Evolutionary conservation across 371 early-diverging fungal species (phyloP).

Genomic region (Syncephalastrum racemosum): DNA sequence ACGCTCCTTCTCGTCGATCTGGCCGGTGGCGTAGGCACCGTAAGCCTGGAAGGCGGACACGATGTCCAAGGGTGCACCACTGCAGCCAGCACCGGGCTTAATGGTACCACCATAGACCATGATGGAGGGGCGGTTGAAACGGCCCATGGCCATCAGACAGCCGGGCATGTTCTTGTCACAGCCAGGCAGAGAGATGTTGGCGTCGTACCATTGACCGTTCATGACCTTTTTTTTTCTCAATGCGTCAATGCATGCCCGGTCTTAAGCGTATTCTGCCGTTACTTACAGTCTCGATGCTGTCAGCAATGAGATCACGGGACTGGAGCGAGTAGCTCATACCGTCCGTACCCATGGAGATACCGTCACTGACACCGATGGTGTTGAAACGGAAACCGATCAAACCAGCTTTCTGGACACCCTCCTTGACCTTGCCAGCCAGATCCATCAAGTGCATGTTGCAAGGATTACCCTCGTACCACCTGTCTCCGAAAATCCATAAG

Average conservation of each 20-base stretch:
- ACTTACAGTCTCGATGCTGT: constrained; percentile 91
- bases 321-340: constrained; percentile 96
- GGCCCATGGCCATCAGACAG: constrained; percentile 88
- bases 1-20: constrained; percentile 84
- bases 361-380: constrained; percentile 95
- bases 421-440: constrained; percentile 82
- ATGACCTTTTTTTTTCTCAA: constrained; percentile 60
- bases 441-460: constrained; percentile 97
- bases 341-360: constrained; percentile 91
- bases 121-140: constrained; percentile 90
- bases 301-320: constrained; percentile 94
- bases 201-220: constrained; percentile 95
- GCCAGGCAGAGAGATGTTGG: constrained; percentile 46
- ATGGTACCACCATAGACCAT: constrained; percentile 90
- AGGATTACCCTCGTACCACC: constrained; percentile 85
- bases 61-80: constrained; percentile 79
- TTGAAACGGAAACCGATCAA: constrained; percentile 93
- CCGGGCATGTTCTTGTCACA: constrained; percentile 99
- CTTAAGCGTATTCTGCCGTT: neutral
- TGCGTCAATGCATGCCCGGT: neutral
- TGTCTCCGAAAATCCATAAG: constrained; percentile 7
- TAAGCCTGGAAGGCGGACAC: constrained; percentile 96
- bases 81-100: constrained; percentile 67
- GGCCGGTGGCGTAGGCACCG: constrained; percentile 88
- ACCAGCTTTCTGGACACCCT: constrained; percentile 84